Evolutionary conservation across 805 yeast genomes (phyloP), one percentile per base, ranked within the genome.

Genomic region (Hemisphaericaspora nanyangensis): DNA sequence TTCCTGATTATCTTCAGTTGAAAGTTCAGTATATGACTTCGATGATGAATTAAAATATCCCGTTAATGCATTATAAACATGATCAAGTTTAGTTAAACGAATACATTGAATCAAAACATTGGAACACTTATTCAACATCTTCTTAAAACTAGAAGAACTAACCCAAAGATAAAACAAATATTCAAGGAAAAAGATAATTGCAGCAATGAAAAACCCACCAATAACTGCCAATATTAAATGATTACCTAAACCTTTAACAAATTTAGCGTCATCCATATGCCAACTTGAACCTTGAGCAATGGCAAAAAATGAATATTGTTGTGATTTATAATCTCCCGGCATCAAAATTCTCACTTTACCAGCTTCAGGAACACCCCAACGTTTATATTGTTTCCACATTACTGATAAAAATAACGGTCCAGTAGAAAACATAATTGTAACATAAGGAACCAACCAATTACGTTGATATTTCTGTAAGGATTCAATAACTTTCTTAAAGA

Each of bases 391-490:
- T 61, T 86, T 85, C 89, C 95, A 85, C 50, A 90, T 74, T 26
- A 86, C 89, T 16, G 93, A 82, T 31, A 90, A 69, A 55, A 86
- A 89, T 40, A 90, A 65, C 0, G 97, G 96, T 10, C 97, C 97
- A 0, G 97, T 90, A 10, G 95, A 81, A 54, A 79, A 84, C 96
- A 90, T 87, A 58, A 90, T 88, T 25, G 96, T 88, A 45, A 89
- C 68, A 64, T 90, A 90, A 11, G 96, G 95, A 13, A 87, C 79
- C 27, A 84, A 62, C 85, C 95, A 88, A 60, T 85, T 83, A 33
- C 65, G 57, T 49, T 75, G 71, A 54, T 87, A 79, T 37, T 62
- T 69, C 45, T 79, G 61, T 44, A 90, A 68, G 34, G 75, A 75
- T 45, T 82, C 83, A 44, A 87, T 74, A 13, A 75, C 84, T 54